phyloP scores from a whole-genome alignment of 495 filamentous ascomycete genomes.

The Opeltia flavorubescens region DNA sequence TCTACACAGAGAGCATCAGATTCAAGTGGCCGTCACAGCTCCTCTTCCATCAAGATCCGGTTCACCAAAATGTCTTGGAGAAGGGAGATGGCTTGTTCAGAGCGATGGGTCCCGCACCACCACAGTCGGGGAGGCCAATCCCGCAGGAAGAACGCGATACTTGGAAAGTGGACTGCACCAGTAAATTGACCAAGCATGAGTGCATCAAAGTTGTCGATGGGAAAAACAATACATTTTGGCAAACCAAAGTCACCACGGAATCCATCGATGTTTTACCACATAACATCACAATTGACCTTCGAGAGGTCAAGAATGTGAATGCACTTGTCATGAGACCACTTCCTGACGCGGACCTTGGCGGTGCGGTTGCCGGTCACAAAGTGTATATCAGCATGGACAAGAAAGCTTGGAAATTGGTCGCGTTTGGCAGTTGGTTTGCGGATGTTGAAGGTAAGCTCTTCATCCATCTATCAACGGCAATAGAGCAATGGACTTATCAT shows the following conservation, averaged over 20 bases:
- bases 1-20: no score
- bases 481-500: not conserved
- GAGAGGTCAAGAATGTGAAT: conserved; percentile 1
- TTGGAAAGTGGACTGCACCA: no score
- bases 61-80: no score
- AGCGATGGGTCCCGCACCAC: no score
- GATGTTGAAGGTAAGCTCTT: conserved; percentile 1
- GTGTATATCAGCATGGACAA: conserved; percentile 3
- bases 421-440: conserved; percentile 5
- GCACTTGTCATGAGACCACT: conserved; percentile 2
- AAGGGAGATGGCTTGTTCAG: no score
- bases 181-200: no score
- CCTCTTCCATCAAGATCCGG: no score
- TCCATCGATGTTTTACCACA: not conserved
- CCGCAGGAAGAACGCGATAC: no score
- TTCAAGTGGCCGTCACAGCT: no score
- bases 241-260: not conserved
- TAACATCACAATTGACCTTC: conserved; percentile 1
- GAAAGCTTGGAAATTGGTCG: not conserved
- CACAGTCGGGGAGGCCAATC: no score
- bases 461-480: not conserved
- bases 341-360: not conserved
- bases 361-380: conserved; percentile 1
- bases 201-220: conserved; percentile 1
- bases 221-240: not conserved